These are phyloP conservation scores for Teunomyces pallodes DNA, from an alignment of 805 yeast genomes.

Conservation along the genomic window DNA sequence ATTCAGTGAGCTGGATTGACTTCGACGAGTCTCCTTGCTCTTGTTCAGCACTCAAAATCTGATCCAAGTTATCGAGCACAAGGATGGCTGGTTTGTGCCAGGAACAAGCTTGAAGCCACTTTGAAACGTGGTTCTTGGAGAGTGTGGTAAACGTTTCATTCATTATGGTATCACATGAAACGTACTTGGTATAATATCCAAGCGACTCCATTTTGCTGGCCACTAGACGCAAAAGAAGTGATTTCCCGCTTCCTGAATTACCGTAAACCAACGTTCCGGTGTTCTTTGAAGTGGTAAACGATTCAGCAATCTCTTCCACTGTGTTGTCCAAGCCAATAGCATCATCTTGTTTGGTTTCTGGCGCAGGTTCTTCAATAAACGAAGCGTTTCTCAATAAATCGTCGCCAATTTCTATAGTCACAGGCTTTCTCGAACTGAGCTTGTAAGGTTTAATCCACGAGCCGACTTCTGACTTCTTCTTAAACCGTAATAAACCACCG, in stretches of 20 bases:
- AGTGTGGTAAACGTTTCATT: conserved; percentile 52
- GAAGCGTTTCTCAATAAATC: conserved; percentile 47
- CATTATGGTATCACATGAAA: conserved; percentile 54
- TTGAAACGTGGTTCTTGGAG: conserved; percentile 40
- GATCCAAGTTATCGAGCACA: conserved; percentile 76
- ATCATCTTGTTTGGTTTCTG: conserved; percentile 5
- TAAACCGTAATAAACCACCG: conserved; percentile 61
- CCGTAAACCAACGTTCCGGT: conserved; percentile 69
- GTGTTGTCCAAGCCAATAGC: conserved; percentile 59
- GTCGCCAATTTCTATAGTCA: conserved; percentile 48
- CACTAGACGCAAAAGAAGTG: conserved; percentile 49
- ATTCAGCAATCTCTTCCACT: conserved; percentile 37
- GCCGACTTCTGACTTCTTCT: conserved; percentile 38
- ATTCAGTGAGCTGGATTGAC: conserved; percentile 65
- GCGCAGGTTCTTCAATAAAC: conserved; percentile 22
- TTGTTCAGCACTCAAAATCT: conserved; percentile 63
- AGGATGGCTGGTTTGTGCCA: conserved; percentile 81
- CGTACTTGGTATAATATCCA: conserved; percentile 45
- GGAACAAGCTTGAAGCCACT: conserved; percentile 50
- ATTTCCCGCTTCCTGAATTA: conserved; percentile 78
- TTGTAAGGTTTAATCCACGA: conserved; percentile 43
- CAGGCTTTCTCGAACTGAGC: conserved; percentile 25
- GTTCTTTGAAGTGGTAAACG: conserved; percentile 42
- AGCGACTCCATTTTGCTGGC: conserved; percentile 33
- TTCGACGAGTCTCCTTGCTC: conserved; percentile 57